Base-by-base conservation (phyloP, 2,329 filamentous ascomycete species). In the Fusarium palustre region DNA sequence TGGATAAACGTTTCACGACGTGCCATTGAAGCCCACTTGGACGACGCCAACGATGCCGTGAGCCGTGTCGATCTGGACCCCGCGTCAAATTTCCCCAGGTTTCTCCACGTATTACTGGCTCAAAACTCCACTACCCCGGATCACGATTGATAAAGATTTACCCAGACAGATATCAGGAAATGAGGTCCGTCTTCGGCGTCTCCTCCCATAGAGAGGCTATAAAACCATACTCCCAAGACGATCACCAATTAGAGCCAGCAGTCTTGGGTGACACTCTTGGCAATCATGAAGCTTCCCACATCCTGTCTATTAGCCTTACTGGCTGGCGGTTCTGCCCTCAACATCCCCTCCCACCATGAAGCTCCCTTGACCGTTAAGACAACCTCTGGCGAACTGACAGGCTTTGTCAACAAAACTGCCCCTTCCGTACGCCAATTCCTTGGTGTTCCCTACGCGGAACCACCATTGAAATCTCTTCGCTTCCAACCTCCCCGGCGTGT, bases 101-200 rank as follows among this genome's bases (percentile, higher is more conserved):
- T 63, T 63, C 48, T 48, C 57, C 59, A 25, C 59, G 48, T 62
- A 55, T 61, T 8, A 46, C 12, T 28, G 25, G 25, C 25, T 38
- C 4, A 16, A 34, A 2, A 2, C 18, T 25, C 46, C 18, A 55
- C 58, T 36, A 63, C 30, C 59, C 41, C 31, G 33, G 59, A 56
- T 18, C n/a, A 5, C 1, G 5, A 38, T 46, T 63, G 59, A 56
- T 55, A 63, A 63, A 63, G 36, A 39, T 63, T 63, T 63, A 55
- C 39, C 59, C 58, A n/a, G 30, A n/a, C 9, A 20, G 8, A 36
- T 16, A 36, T 22, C 4, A 18, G 18, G n/a, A 15, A 25, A 42
- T 46, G 10, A 30, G 42, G 22, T 52, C 34, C 7, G 11, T 39
- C n/a, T 20, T 39, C 12, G 11, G 36, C 12, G 20, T 13, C 12